A percentile compares a stretch with the other conserved stretches of the same genome.
Evolutionary conservation across 2,329 filamentous ascomycete genomes (phyloP).

Genomic region (Apiospora kogelbergensis): DNA sequence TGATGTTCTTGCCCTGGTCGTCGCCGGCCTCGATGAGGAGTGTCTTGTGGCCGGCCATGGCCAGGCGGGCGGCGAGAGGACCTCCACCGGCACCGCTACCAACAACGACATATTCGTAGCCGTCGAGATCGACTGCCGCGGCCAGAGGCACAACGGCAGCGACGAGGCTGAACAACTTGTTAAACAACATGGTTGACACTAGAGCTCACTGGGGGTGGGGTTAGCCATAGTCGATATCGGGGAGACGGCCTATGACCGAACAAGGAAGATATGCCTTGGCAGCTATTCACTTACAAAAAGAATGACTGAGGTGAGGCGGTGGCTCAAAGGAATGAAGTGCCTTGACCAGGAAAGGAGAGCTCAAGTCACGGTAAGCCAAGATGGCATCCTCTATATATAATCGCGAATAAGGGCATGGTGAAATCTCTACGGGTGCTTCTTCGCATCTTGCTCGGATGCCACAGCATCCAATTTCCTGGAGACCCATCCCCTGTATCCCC

Average conservation of each 20-base stretch:
- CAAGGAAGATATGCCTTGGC: not conserved
- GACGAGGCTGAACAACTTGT: constrained; percentile 17
- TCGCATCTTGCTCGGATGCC: not conserved
- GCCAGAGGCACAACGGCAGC: constrained; percentile 21
- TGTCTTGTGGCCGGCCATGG: constrained; percentile 56
- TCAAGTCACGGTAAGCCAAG: not conserved
- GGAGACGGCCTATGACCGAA: not conserved
- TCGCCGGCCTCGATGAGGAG: constrained; percentile 61
- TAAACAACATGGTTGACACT: constrained; percentile 8
- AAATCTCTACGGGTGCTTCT: not conserved
- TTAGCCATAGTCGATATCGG: not conserved
- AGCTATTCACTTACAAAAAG: not conserved
- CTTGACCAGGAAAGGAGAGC: not conserved
- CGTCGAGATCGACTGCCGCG: constrained; percentile 26
- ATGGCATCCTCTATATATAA: constrained; percentile 3
- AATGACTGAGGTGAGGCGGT: constrained; percentile 7
- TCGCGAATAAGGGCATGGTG: not conserved
- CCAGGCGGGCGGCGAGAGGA: constrained; percentile 57
- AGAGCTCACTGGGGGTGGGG: not conserved
- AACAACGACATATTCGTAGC: constrained; percentile 62
- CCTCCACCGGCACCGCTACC: constrained; percentile 61
- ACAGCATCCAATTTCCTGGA: not conserved
- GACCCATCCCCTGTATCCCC: not conserved
- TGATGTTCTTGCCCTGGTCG: constrained; percentile 47
- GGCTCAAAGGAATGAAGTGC: not conserved